phyloP scores from a whole-genome alignment of 352 stramenopile genomes.

The Globisporangium perplexum region DNA sequence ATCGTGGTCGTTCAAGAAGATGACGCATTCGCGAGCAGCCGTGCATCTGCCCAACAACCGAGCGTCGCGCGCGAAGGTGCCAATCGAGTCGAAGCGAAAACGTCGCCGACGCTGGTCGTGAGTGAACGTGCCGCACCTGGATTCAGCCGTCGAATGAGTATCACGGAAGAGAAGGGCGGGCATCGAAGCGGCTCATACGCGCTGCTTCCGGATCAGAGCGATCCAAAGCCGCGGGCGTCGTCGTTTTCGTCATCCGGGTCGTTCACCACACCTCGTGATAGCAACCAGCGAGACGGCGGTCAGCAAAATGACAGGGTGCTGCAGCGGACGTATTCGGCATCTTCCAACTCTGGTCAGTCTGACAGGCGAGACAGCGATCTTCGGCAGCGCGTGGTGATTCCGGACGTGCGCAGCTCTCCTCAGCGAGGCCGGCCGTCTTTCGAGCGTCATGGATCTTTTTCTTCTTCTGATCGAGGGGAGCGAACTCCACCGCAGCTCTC shows the following conservation, averaged over 20 bases:
- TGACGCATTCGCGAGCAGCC: not conserved
- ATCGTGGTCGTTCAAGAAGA: too few relatives aligned
- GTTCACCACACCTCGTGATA: not conserved
- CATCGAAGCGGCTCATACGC: conserved; percentile 17
- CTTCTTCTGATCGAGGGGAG: conserved; percentile 7
- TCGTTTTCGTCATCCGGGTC: conserved; percentile 28
- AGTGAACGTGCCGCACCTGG: conserved; percentile 1
- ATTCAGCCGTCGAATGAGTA: conserved; percentile 7
- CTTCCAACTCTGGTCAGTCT: conserved; percentile 4
- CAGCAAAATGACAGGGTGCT: not conserved
- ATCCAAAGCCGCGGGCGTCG: conserved; percentile 26
- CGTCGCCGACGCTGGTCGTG: not conserved
- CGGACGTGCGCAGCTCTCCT: conserved; percentile 15
- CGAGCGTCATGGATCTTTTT: conserved; percentile 47
- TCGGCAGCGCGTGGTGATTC: conserved; percentile 13
- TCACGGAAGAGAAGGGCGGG: conserved; percentile 18
- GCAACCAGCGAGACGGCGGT: conserved; percentile 1
- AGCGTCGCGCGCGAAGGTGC: not conserved
- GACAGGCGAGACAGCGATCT: conserved; percentile 14
- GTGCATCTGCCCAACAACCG: not conserved
- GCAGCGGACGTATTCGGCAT: conserved; percentile 11
- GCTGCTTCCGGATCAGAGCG: conserved; percentile 7
- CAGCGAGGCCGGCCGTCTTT: conserved; percentile 21
- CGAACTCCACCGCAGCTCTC: conserved; percentile 5
- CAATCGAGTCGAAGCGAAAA: not conserved